These are phyloP conservation scores for Citeromyces hawaiiensis DNA, from an alignment of 1,139 yeast species.

Conservation along the genomic window DNA sequence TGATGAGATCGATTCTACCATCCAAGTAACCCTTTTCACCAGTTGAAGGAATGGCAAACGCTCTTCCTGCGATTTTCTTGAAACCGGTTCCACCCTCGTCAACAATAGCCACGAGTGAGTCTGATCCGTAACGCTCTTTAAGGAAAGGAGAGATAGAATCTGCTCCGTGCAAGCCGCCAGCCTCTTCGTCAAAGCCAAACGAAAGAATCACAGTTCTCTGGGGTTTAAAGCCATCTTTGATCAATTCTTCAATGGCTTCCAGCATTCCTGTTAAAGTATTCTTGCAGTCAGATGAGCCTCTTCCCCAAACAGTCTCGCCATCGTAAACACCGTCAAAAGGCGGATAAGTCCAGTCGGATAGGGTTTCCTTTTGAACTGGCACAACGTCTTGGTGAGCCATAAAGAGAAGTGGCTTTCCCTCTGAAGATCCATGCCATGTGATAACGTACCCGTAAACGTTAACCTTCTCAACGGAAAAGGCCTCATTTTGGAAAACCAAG, in stretches of 20 bases:
- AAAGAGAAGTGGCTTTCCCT: constrained; percentile 54
- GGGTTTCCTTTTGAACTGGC: constrained; percentile 53
- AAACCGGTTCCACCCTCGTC: constrained; percentile 39
- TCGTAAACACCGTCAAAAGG: constrained; percentile 65
- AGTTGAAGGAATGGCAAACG: constrained; percentile 13
- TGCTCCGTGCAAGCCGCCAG: constrained; percentile 50
- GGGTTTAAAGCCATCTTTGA: constrained; percentile 35
- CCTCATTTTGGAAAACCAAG: constrained; percentile 17
- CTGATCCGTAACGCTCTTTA: constrained; percentile 35
- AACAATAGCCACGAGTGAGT: constrained; percentile 40
- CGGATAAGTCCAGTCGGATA: constrained; percentile 49
- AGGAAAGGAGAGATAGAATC: constrained; percentile 24
- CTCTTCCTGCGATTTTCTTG: constrained; percentile 31
- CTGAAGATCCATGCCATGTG: constrained; percentile 26
- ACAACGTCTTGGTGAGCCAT: constrained; percentile 81
- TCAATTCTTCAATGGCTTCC: constrained; percentile 39
- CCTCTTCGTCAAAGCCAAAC: constrained; percentile 68
- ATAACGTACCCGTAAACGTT: constrained; percentile 27
- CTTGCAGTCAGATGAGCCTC: constrained; percentile 59
- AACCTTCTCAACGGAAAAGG: constrained; percentile 23
- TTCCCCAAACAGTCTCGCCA: constrained; percentile 43
- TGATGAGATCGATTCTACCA: constrained; percentile 28
- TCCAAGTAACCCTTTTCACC: constrained; percentile 60
- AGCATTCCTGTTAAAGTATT: constrained; percentile 40
- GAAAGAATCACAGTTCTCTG: constrained; percentile 43